Conservation (phyloP, 371 early-diverging fungal genomes). For the Cokeromyces recurvatus region DNA sequence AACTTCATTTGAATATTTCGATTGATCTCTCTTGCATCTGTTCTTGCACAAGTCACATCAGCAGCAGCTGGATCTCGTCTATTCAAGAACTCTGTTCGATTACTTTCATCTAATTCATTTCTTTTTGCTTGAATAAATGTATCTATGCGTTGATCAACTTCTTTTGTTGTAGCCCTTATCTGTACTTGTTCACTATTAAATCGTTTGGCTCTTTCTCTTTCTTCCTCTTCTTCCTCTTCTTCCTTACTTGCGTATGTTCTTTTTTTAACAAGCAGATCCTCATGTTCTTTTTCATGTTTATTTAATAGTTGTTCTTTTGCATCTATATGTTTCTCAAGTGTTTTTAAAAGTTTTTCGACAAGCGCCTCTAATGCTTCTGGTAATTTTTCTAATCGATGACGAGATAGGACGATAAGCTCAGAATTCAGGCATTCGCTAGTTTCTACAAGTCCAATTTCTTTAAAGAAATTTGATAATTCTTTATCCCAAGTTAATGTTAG, state of each 20-base stretch:
- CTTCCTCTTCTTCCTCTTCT: conserved; percentile 18
- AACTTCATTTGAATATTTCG: conserved; percentile 80
- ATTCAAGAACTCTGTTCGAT: conserved; percentile 62
- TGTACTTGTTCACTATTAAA: conserved; percentile 43
- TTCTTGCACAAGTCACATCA: conserved; percentile 60
- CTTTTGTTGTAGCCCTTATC: conserved; percentile 36
- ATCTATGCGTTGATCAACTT: conserved; percentile 47
- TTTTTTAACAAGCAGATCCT: conserved; percentile 15
- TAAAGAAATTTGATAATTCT: conserved; percentile 28
- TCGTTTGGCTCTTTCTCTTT: conserved; percentile 26
- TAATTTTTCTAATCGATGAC: conserved; percentile 23
- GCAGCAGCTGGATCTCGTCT: conserved; percentile 35
- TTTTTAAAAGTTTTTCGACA: conserved; percentile 27
- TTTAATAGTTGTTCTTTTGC: conserved; percentile 23
- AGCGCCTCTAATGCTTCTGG: conserved; percentile 31
- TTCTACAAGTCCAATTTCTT: conserved; percentile 34
- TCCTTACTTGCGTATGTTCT: conserved; percentile 14
- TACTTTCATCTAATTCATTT: conserved; percentile 66
- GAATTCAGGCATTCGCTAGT: conserved; percentile 37
- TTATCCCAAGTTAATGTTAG: conserved; percentile 24
- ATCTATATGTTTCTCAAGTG: conserved; percentile 30
- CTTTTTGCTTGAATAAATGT: conserved; percentile 59
- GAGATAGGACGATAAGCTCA: conserved; percentile 34
- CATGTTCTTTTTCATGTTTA: conserved; percentile 6
- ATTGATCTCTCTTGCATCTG: conserved; percentile 70